Evolutionary conservation across 257 asterid species (phyloP), one percentile per base, ranked within the genome.

Genomic region (Ilex aquifolium): DNA sequence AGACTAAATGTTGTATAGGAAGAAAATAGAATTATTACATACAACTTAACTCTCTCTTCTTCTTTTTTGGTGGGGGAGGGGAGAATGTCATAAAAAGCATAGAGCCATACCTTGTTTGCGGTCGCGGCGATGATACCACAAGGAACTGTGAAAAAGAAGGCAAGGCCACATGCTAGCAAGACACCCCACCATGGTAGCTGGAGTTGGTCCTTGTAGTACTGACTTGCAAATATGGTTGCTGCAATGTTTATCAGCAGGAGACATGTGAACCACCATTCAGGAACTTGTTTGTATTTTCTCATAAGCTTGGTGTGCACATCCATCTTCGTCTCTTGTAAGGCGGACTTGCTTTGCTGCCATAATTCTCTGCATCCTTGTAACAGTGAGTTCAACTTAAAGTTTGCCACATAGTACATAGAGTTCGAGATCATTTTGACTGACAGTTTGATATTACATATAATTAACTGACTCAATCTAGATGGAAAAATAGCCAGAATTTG

Each of bases 171-270:
- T 2, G 99, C 97, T 62, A 92, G 72, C 69, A 92, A 71, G 69
- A 92, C 91, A 31, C 94, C 99, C 99, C 99, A 92, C 99, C 99
- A 92, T 7, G 95, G 97, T 67, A 92, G 80, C 75, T 92, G 97
- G 69, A 92, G 95, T 77, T 89, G 94, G 56, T 78, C 79, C 2
- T 77, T 82, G 79, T 80, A 69, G 61, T 61, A 74, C 49, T 87
- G 86, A 62, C 99, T 89, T 44, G 84, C 81, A 65, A 89, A 76
- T 50, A 92, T 46, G 40, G 99, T 85, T 50, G 72, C 86, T 8
- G 60, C 73, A 30, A 92, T 83, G 70, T 81, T 92, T 60, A 81
- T 21, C 32, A 78, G 27, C 21, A 92, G 94, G 61, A 92, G 70
- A 76, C 76, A 68, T 11, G 76, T 64, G 77, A 92, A 92, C 97